Conservation (phyloP, 1,284 basidiomycete species). For the Puccinia hordei region DNA sequence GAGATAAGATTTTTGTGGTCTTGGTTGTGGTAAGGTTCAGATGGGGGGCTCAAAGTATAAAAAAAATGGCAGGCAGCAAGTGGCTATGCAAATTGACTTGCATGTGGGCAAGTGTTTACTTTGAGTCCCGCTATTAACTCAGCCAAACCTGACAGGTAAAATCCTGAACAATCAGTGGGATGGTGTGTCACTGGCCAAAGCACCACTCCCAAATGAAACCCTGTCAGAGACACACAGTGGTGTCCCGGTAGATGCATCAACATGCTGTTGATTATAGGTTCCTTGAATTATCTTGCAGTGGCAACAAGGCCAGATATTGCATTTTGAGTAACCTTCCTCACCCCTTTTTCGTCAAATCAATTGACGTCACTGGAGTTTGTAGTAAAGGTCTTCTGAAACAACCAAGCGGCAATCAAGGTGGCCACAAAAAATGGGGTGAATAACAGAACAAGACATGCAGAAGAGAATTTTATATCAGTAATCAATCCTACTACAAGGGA, state of each 20-base stretch:
- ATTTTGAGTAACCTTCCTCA: slow-evolving; percentile 12
- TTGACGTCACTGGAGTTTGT: background rate
- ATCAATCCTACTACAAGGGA: background rate
- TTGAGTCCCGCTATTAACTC: too few relatives aligned
- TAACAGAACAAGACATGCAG: slow-evolving; percentile 20
- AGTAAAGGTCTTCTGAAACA: background rate
- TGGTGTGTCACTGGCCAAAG: background rate
- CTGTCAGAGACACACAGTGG: background rate
- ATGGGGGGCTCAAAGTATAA: too few relatives aligned
- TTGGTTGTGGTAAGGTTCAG: too few relatives aligned
- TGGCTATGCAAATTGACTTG: too few relatives aligned
- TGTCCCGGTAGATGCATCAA: background rate
- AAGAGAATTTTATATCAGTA: slow-evolving; percentile 18
- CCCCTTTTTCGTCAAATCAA: background rate
- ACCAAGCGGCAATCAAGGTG: background rate
- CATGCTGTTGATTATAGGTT: background rate
- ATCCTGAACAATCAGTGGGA: background rate
- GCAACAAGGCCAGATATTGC: slow-evolving; percentile 18
- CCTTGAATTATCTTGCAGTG: slow-evolving; percentile 1
- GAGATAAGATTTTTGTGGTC: too few relatives aligned
- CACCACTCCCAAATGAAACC: background rate
- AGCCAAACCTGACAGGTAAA: too few relatives aligned
- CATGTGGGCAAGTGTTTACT: too few relatives aligned
- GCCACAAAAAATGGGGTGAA: background rate
- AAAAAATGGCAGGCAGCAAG: too few relatives aligned